Base-by-base conservation (phyloP, 768 basidiomycete genomes). In the Leccinum truebloodii region DNA sequence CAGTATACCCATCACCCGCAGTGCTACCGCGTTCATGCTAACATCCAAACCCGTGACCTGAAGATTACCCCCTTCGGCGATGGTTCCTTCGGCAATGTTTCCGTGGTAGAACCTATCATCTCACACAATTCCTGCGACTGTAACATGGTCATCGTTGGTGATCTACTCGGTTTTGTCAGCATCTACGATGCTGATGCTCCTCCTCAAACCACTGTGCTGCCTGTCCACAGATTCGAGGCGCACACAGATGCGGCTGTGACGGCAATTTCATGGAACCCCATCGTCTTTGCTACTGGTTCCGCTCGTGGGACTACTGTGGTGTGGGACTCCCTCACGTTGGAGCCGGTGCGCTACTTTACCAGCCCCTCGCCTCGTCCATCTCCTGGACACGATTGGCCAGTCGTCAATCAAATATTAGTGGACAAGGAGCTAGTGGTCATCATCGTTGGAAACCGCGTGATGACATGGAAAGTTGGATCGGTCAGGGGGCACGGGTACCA, bases 241-340 rank as follows among this genome's bases (percentile, higher is more conserved):
- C 83, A 89, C 64, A 76, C 77, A 54, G 87, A 89, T 63, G 86
- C 83, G 0, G 74, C 84, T 0, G 79, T 93, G 28, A 87, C 87
- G 5, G 81, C 86, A 13, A 75, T 94, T 20, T 78, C 83, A 1
- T 83, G 87, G 80, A 86, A 83, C 59, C 76, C 82, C 3, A 59
- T 79, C n/a, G 77, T 84, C 16, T 75, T 94, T 52, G 80, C 83
- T 13, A 87, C 86, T 0, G 92, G 92, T 30, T 89, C 88, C 24
- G 77, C 81, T 1, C 72, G 78, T 2, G 92, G 92, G 3, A 76
- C 78, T 6, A 80, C 86, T 3, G 77, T 74, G 18, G 77, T 89
- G 14, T 90, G 86, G 79, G 89, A 93, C 64, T 81, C 83, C 3
- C 75, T 91, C 63, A 87, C 84, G 0, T 79, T 91, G 34, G 79